Evolutionary conservation across 352 stramenopile species (phyloP).

Genomic region (Globisporangium alternatum): DNA sequence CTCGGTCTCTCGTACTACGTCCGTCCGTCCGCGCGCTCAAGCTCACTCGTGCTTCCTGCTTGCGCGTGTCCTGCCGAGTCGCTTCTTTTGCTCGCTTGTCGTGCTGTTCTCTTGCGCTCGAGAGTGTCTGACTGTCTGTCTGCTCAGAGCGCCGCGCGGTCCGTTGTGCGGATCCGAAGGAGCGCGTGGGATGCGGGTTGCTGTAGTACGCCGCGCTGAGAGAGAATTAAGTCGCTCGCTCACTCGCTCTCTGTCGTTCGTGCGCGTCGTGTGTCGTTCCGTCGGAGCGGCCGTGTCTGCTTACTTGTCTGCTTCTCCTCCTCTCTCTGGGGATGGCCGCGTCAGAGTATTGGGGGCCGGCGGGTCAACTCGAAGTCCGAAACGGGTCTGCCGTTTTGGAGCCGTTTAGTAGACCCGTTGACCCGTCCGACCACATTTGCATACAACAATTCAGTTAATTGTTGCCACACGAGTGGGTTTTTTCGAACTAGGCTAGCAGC

Average conservation of each 20-base stretch:
- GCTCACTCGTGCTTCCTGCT: background rate
- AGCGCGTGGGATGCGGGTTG: background rate
- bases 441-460: background rate
- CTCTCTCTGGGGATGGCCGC: slow-evolving; percentile 8
- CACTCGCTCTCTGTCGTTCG: slow-evolving; percentile 6
- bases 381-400: background rate
- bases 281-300: slow-evolving; percentile 6
- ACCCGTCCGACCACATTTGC: background rate
- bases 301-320: background rate
- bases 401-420: background rate
- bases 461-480: background rate
- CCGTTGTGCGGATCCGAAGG: background rate
- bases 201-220: background rate
- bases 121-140: background rate
- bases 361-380: slow-evolving; percentile 13
- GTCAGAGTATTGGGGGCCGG: slow-evolving; percentile 4
- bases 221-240: slow-evolving; percentile 12
- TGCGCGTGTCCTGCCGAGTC: background rate
- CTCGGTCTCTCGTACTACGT: background rate
- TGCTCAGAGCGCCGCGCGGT: slow-evolving; percentile 4
- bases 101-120: background rate
- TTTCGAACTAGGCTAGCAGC: no score
- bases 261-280: slow-evolving; percentile 9
- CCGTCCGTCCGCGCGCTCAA: background rate
- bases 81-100: background rate